These are phyloP conservation scores for Boletus pseudo-olivaceus DNA, from an alignment of 768 basidiomycete genomes.

Conservation along the genomic window DNA sequence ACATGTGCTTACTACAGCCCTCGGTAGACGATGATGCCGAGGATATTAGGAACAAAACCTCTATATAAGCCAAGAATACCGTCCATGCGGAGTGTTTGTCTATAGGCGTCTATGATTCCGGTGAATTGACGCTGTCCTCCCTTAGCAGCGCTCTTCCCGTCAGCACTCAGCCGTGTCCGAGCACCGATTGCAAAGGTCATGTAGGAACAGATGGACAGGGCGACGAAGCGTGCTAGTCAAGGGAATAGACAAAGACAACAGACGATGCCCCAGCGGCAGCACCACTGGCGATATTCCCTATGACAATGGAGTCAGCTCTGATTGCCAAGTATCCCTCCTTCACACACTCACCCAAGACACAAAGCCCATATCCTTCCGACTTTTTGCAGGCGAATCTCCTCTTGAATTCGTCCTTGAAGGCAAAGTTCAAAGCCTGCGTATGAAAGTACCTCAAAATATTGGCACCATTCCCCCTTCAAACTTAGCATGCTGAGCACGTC, in stretches of 20 bases:
- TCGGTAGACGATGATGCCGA: slow-evolving; percentile 42
- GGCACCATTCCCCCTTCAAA: slow-evolving; percentile 45
- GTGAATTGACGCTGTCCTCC: slow-evolving; percentile 41
- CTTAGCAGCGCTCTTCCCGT: slow-evolving; percentile 34
- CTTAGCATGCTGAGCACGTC: slow-evolving; percentile 18
- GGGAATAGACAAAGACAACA: slow-evolving; percentile 43
- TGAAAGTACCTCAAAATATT: slow-evolving; percentile 46
- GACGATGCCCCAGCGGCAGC: slow-evolving; percentile 43
- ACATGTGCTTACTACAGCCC: slow-evolving; percentile 38
- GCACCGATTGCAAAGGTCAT: slow-evolving; percentile 25
- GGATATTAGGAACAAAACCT: slow-evolving; percentile 40
- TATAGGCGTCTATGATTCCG: slow-evolving; percentile 43
- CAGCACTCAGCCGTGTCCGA: slow-evolving; percentile 40
- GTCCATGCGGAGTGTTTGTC: slow-evolving; percentile 39
- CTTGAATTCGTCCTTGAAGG: slow-evolving; percentile 46
- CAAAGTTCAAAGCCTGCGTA: slow-evolving; percentile 45
- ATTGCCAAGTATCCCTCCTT: neutral
- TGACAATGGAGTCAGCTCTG: neutral
- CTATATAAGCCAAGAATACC: slow-evolving; percentile 41
- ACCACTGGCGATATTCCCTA: slow-evolving; percentile 41
- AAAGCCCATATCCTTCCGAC: slow-evolving; percentile 35
- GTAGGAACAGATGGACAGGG: neutral
- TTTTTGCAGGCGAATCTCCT: slow-evolving; percentile 35
- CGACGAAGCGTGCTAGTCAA: slow-evolving; percentile 36
- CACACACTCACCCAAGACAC: slow-evolving; percentile 31